phyloP scores from a whole-genome alignment of 2,329 filamentous ascomycete genomes.

The Simplicillium sp. region DNA sequence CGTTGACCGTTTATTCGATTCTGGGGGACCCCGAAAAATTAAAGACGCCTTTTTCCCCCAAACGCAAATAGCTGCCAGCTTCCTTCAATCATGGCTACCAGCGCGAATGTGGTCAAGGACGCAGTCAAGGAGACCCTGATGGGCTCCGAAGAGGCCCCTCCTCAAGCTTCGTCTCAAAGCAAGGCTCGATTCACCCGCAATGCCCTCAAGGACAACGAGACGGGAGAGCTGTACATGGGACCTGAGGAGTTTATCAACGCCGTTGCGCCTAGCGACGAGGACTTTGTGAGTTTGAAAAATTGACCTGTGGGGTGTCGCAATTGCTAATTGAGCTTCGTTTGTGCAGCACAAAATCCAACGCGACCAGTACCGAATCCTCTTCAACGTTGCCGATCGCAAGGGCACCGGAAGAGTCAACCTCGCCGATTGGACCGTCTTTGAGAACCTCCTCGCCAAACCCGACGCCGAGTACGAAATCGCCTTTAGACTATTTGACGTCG shows the following conservation, averaged over 20 bases:
- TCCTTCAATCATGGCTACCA: slow-evolving; percentile 21
- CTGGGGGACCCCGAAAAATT: not conserved
- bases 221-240: slow-evolving; percentile 71
- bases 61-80: too few species aligned
- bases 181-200: slow-evolving; percentile 67
- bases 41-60: too few species aligned
- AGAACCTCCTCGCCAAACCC: slow-evolving; percentile 86
- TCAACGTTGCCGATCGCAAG: slow-evolving; percentile 78
- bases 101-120: slow-evolving; percentile 21
- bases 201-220: slow-evolving; percentile 64
- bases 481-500: slow-evolving; percentile 89
- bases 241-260: slow-evolving; percentile 85
- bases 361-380: slow-evolving; percentile 90
- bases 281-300: slow-evolving; percentile 63
- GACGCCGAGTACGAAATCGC: slow-evolving; percentile 99
- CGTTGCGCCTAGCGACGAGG: slow-evolving; percentile 75
- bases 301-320: too few species aligned
- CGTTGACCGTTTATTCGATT: too few species aligned
- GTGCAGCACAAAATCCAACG: slow-evolving; percentile 94
- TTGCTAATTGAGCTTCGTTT: not conserved
- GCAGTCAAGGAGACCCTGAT: slow-evolving; percentile 71
- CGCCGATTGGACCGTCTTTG: slow-evolving; percentile 84
- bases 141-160: slow-evolving; percentile 42
- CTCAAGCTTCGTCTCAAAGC: slow-evolving; percentile 63
- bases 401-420: slow-evolving; percentile 65